phyloP scores from a whole-genome alignment of 2,329 filamentous ascomycete species.

The Pyricularia grisea region DNA sequence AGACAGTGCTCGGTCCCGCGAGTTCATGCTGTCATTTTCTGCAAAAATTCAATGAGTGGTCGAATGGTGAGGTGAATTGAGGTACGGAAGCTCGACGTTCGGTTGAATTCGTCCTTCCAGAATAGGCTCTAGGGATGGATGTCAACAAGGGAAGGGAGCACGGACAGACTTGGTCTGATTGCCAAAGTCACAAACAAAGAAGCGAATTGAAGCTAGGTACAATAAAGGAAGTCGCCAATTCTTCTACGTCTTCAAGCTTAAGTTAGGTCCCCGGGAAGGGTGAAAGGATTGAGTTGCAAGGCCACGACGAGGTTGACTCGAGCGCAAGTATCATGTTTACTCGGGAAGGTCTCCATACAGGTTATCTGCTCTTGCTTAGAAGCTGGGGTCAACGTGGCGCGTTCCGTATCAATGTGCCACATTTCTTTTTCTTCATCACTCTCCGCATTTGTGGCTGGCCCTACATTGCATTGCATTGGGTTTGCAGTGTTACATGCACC shows the following conservation, averaged over 20 bases:
- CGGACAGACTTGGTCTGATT: neutral
- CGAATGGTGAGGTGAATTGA: neutral
- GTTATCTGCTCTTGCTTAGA: neutral
- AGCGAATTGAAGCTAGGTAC: neutral
- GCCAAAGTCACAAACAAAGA: neutral
- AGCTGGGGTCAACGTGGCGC: neutral
- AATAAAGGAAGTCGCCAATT: neutral
- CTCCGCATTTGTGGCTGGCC: no score
- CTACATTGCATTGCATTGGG: no score
- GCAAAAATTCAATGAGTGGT: neutral
- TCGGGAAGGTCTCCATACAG: neutral
- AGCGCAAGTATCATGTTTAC: neutral
- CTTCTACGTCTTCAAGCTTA: no score
- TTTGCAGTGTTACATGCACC: no score
- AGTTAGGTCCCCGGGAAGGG: no score
- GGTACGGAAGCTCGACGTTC: neutral
- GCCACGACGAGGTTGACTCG: neutral
- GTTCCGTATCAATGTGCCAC: neutral
- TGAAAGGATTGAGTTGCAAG: neutral
- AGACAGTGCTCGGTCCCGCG: conserved; percentile 5
- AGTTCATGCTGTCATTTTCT: conserved; percentile 5
- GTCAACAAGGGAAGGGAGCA: neutral
- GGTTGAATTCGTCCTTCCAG: neutral
- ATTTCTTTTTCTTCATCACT: neutral
- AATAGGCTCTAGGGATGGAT: neutral